Conservation (phyloP, 1,139 yeast genomes). For the Pichia sp. region DNA sequence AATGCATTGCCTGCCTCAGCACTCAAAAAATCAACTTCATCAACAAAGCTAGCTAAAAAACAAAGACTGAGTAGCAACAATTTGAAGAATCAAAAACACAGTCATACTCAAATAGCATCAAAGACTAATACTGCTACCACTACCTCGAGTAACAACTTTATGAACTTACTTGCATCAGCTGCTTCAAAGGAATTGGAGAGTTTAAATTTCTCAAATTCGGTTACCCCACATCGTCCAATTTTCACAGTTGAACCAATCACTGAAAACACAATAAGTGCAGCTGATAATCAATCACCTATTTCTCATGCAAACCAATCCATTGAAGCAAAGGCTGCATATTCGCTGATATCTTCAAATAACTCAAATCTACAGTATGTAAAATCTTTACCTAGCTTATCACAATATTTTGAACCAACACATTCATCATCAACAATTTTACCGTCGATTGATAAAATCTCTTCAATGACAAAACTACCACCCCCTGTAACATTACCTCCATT, state of each 20-base stretch:
- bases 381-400: constrained; percentile 60
- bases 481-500: constrained; percentile 4
- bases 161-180: constrained; percentile 72
- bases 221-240: background rate
- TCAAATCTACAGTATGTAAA: constrained; percentile 31
- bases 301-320: background rate
- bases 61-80: background rate
- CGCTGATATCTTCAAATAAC: constrained; percentile 15
- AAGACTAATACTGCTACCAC: no score
- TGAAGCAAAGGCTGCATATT: constrained; percentile 20
- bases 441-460: constrained; percentile 10
- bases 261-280: background rate
- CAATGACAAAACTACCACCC: constrained; percentile 12
- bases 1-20: background rate
- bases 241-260: background rate
- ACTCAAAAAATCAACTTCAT: constrained; percentile 31
- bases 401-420: constrained; percentile 39
- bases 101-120: background rate
- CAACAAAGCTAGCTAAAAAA: constrained; percentile 45
- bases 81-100: background rate
- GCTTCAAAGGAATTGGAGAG: constrained; percentile 71
- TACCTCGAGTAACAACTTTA: constrained; percentile 24
- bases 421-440: constrained; percentile 2
- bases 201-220: constrained; percentile 2
- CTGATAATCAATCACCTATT: background rate